Base-by-base conservation (phyloP, 306 rosid species). In the Albizia julibrissin region DNA sequence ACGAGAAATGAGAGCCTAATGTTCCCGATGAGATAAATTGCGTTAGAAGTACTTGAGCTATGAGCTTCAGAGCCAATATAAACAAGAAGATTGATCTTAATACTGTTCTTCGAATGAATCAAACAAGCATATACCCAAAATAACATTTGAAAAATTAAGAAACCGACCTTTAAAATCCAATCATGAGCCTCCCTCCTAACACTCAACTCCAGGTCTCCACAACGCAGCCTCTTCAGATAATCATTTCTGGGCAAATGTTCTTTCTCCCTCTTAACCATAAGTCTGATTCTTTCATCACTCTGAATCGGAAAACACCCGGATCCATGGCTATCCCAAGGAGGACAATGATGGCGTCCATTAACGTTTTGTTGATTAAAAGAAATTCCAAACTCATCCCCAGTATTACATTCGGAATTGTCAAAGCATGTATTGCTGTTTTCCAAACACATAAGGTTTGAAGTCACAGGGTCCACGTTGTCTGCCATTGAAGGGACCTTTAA, bases 121-220 rank as follows among this genome's bases (percentile, higher is more conserved):
- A 80, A 77, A 39, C 40, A 77, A 68, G 72, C 40, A 59, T 74
- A 64, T 73, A 79, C 22, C 46, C 76, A 72, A 22, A 84, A 76
- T 4, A 58, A 80, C 82, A 76, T 59, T 78, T 65, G 69, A 80
- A 80, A 78, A 78, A 54, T 12, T 22, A 47, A 79, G 42, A 21
- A 82, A 79, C 88, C 84, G 88, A 95, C 99, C 99, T 95, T 92
- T 80, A 72, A 87, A 92, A 93, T 93, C 99, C 99, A 93, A 92
- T 93, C 97, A 86, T 93, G 78, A 76, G 98, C 96, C 58, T 89
- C 90, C 58, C 82, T 89, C 82, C 99, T 87, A 71, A 85, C 85
- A 81, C 85, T 88, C 87, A 91, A 85, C 76, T 91, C 91, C 78
- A 95, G 87, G 56, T 90, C 93, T 84, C 97, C 94, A 89, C 88